phyloP scores from a whole-genome alignment of 805 yeast genomes.

The Yamadazyma sp. region DNA sequence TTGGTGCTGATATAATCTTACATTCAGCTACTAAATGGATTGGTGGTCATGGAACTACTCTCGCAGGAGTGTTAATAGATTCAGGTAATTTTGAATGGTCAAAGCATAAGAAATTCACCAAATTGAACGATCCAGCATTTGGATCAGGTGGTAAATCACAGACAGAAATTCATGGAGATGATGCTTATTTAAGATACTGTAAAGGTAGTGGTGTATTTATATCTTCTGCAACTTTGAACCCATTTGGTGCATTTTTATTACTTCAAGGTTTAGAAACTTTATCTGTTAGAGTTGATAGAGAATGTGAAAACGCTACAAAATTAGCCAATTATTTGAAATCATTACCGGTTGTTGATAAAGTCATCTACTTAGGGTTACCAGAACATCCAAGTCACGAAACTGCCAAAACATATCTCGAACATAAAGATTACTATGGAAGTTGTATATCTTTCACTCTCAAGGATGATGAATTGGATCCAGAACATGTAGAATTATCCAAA shows the following conservation, averaged over 20 bases:
- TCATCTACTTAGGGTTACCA: slow-evolving; percentile 85
- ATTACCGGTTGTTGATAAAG: slow-evolving; percentile 78
- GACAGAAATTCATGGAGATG: slow-evolving; percentile 79
- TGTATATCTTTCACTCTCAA: slow-evolving; percentile 88
- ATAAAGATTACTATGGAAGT: slow-evolving; percentile 69
- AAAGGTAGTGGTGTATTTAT: slow-evolving; percentile 86
- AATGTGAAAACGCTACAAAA: slow-evolving; percentile 73
- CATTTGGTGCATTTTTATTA: slow-evolving; percentile 83
- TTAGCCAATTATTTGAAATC: slow-evolving; percentile 73
- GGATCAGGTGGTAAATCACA: slow-evolving; percentile 87
- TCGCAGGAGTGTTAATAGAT: slow-evolving; percentile 77
- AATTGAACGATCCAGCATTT: slow-evolving; percentile 84
- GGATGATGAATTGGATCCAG: slow-evolving; percentile 51
- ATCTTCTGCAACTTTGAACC: slow-evolving; percentile 82
- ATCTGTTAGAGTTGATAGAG: slow-evolving; percentile 78
- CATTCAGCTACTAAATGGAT: slow-evolving; percentile 88
- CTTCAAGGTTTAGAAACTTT: slow-evolving; percentile 61
- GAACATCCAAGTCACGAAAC: slow-evolving; percentile 72
- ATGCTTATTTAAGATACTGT: slow-evolving; percentile 72
- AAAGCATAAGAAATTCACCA: slow-evolving; percentile 57
- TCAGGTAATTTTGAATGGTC: slow-evolving; percentile 77
- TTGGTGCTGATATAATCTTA: slow-evolving; percentile 82
- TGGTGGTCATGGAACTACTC: slow-evolving; percentile 89
- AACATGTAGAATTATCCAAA: slow-evolving; percentile 64
- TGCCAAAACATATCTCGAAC: slow-evolving; percentile 73